Base-by-base conservation (phyloP, 768 basidiomycete species). In the Pleurotus sapidus region DNA sequence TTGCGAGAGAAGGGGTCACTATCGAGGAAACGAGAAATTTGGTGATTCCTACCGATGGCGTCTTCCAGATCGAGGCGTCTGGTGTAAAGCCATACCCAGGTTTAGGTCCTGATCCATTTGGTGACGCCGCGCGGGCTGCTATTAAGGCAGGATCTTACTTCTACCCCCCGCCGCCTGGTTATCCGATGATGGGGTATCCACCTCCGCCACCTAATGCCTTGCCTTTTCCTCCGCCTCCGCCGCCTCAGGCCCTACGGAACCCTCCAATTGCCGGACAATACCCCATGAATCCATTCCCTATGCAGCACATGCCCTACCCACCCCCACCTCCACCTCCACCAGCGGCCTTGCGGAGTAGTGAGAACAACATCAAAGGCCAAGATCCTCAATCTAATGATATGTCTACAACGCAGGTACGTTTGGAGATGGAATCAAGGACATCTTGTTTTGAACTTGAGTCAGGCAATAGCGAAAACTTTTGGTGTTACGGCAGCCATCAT, bases 301-400 rank as follows among this genome's bases (percentile, higher is more conserved):
- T 23, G n/a, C 42, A n/a, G n/a, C 42, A 45, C 20, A 45, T 45
- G 42, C 14, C 46, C 25, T 54, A 59, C 5, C 20, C 68, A 12
- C 12, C 51, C 14, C 38, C 51, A n/a, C 64, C 64, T n/a, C 57
- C 64, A 17, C 57, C 57, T n/a, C 60, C 61, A 46, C 59, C 63
- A 46, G 59, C 64, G 12, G 60, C 61, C 46, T 57, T 59, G 15
- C 30, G 60, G 25, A 43, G 60, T 7, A 48, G 40, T 17, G 37
- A 61, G 17, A 62, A 71, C 47, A 72, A 81, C 56, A 81, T 85
- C 63, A 89, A 85, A 66, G 91, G 89, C 49, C 83, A 86, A 61
- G 92, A 93, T 66, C 92, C 92, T 3, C 82, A 88, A 59, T 81
- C 84, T 5, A 86, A 90, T 61, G 89, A 94, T 69, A 81, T 93